These are phyloP conservation scores for Vicia faba DNA, from an alignment of 306 rosid genomes.

Conservation along the genomic window DNA sequence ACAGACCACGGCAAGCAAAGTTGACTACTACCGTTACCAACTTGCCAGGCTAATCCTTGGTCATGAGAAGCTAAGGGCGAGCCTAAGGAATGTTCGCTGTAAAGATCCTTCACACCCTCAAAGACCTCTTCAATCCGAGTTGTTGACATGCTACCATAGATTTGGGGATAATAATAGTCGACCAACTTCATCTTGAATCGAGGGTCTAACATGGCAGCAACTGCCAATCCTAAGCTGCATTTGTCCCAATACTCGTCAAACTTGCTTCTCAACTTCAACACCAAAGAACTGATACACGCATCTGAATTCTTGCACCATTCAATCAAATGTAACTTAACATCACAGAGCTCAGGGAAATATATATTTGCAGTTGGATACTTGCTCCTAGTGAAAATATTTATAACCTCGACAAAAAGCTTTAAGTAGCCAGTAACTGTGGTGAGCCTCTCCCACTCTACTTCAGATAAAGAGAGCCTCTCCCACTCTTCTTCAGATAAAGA, in stretches of 20 bases:
- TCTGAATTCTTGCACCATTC: conserved; percentile 94
- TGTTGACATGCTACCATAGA: conserved; percentile 65
- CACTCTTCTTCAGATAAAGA: conserved; percentile 60
- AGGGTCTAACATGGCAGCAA: conserved; percentile 93
- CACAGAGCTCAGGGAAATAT: conserved; percentile 92
- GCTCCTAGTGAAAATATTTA: conserved; percentile 56
- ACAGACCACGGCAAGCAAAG: conserved; percentile 53
- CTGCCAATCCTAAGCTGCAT: conserved; percentile 87
- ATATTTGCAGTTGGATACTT: conserved; percentile 75
- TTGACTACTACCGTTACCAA: conserved; percentile 52
- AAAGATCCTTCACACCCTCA: conserved; percentile 75
- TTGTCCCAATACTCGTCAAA: conserved; percentile 95
- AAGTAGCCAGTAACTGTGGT: conserved; percentile 58
- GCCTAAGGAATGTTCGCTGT: conserved; percentile 83
- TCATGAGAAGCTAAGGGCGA: conserved; percentile 76
- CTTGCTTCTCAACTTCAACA: conserved; percentile 68
- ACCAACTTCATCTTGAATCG: conserved; percentile 92
- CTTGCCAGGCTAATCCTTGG: conserved; percentile 79
- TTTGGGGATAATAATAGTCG: conserved; percentile 85
- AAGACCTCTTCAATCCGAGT: conserved; percentile 66
- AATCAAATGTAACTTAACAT: conserved; percentile 74
- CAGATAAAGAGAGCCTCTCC: conserved; percentile 50
- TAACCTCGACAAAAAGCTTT: conserved; percentile 77
- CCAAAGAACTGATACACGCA: conserved; percentile 64
- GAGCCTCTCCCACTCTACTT: conserved; percentile 75